Percentiles rank a stretch among this genome's conserved stretches.
These are phyloP conservation scores for Puccinia polysora DNA, from an alignment of 1,284 basidiomycete genomes.

Conservation along the genomic window DNA sequence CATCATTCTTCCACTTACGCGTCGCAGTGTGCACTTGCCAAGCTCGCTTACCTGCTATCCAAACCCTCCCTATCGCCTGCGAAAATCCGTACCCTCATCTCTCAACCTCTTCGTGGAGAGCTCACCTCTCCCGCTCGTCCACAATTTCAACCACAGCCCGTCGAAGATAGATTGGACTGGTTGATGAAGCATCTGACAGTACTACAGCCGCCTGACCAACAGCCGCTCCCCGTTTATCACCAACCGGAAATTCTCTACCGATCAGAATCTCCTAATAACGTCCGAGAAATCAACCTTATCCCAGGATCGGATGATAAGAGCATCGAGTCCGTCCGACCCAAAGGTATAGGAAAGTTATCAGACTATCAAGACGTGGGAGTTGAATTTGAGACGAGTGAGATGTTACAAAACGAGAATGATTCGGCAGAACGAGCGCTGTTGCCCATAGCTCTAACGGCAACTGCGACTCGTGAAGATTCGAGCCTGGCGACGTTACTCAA, in stretches of 20 bases:
- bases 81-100: constrained; percentile 72
- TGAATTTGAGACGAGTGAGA: constrained; percentile 18
- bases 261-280: too few relatives aligned
- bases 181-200: constrained; percentile 45
- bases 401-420: constrained; percentile 12
- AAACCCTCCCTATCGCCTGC: constrained; percentile 68
- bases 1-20: constrained; percentile 13
- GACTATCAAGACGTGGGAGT: constrained; percentile 21
- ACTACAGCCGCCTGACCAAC: constrained; percentile 5
- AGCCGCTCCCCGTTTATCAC: background rate
- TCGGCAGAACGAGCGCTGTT: constrained; percentile 21
- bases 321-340: background rate
- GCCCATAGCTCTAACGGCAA: constrained; percentile 16
- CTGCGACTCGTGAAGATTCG: constrained; percentile 23
- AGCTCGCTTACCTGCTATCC: constrained; percentile 79
- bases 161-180: constrained; percentile 18
- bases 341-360: background rate
- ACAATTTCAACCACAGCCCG: constrained; percentile 37
- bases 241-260: too few relatives aligned
- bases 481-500: background rate
- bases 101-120: constrained; percentile 76
- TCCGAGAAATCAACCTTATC: too few relatives aligned
- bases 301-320: background rate
- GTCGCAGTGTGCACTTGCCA: constrained; percentile 72
- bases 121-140: constrained; percentile 58